Percentiles rank a stretch among this genome's conserved stretches.
These are phyloP conservation scores for Eruca vesicaria DNA, from an alignment of 441 rosid species.

Conservation along the genomic window DNA sequence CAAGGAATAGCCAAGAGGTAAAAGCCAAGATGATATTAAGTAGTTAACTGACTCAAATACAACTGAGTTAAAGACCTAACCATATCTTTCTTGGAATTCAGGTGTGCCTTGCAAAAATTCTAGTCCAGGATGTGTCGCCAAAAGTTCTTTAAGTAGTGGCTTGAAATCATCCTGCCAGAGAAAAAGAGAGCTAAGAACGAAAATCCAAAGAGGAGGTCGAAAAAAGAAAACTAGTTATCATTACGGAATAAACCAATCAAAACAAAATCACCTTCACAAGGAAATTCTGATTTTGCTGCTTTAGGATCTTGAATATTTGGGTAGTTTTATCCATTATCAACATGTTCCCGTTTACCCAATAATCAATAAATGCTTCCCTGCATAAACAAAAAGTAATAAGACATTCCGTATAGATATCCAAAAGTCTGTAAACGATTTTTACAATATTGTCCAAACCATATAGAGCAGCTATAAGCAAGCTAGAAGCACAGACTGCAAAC, in stretches of 20 bases:
- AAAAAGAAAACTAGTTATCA: not conserved
- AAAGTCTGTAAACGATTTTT: not conserved
- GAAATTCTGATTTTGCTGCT: conserved; percentile 71
- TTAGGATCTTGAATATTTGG: conserved; percentile 75
- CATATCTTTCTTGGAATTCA: conserved; percentile 99
- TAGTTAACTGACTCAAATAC: not conserved
- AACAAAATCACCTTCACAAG: conserved; percentile 66
- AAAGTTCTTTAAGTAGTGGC: conserved; percentile 76
- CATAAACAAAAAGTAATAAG: conserved; percentile 7
- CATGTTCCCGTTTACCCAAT: conserved; percentile 83
- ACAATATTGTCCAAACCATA: not conserved
- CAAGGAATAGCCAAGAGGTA: not conserved
- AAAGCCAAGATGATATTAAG: not conserved
- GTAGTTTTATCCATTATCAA: conserved; percentile 81
- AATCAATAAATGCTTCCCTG: conserved; percentile 90
- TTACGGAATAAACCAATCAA: conserved; percentile 1
- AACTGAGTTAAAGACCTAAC: conserved; percentile 43
- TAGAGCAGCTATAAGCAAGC: not conserved
- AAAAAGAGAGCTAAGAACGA: conserved; percentile 27
- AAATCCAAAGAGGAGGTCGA: conserved; percentile 3
- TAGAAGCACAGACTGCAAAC: not conserved
- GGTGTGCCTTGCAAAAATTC: conserved; percentile 98
- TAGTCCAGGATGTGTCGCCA: conserved; percentile 98
- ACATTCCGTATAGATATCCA: too few relatives aligned
- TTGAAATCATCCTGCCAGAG: conserved; percentile 86